Percentiles rank a stretch among this genome's conserved stretches.
Conservation (phyloP, 768 basidiomycete species). For the Multifurca ochricompacta region DNA sequence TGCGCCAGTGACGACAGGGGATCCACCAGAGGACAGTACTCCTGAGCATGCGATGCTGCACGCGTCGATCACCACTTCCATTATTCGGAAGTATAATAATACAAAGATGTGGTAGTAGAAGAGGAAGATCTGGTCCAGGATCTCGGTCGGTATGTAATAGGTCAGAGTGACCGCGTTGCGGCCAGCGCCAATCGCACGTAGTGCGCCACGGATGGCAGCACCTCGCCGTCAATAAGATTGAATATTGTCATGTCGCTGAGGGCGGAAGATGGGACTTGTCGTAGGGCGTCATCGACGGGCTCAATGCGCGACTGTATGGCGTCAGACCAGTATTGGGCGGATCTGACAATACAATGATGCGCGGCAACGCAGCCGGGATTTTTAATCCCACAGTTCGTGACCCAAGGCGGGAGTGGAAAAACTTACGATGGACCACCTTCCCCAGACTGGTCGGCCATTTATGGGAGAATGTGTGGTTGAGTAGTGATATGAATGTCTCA, state of each 20-base stretch:
- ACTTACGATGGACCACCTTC: constrained; percentile 6
- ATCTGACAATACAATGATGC: neutral
- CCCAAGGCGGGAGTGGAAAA: too few relatives aligned
- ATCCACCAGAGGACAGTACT: constrained; percentile 6
- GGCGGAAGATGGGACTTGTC: constrained; percentile 2
- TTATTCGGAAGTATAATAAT: neutral
- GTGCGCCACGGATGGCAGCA: constrained; percentile 5
- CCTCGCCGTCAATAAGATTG: constrained; percentile 7
- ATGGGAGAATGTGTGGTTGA: too few relatives aligned
- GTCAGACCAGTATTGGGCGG: constrained; percentile 14
- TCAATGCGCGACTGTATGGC: constrained; percentile 8
- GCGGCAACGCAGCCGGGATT: too few relatives aligned
- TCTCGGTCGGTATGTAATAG: constrained; percentile 14
- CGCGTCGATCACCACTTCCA: neutral
- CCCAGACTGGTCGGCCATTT: neutral
- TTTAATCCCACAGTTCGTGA: too few relatives aligned
- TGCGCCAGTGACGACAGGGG: constrained; percentile 13
- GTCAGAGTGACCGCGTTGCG: constrained; percentile 13
- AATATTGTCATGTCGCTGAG: constrained; percentile 1
- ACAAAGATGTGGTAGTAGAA: constrained; percentile 1
- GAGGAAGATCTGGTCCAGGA: constrained; percentile 14
- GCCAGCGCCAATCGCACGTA: constrained; percentile 6
- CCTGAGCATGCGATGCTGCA: neutral
- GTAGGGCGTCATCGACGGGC: constrained; percentile 8
- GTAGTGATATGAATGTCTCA: too few relatives aligned